Conservation (phyloP, 495 filamentous ascomycete genomes). For the Saxophila tyrrhenica region DNA sequence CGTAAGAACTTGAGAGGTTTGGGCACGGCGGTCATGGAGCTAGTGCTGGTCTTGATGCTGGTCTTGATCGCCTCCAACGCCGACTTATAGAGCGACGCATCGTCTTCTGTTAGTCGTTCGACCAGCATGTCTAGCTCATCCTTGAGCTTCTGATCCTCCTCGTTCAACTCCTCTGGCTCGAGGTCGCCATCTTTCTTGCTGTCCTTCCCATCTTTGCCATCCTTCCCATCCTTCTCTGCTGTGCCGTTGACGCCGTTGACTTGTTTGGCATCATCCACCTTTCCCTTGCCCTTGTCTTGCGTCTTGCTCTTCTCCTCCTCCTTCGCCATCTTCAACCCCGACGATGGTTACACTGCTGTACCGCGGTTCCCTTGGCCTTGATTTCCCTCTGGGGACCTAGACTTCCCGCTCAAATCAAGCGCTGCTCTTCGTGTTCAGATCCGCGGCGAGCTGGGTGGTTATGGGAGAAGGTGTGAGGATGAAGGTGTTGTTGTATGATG, state of each 20-base stretch:
- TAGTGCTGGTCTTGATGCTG: conserved; percentile 96
- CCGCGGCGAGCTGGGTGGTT: no score
- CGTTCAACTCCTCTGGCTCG: conserved; percentile 74
- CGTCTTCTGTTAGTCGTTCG: conserved; percentile 81
- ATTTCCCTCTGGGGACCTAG: neutral
- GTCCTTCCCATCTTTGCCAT: conserved; percentile 38
- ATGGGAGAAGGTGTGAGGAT: no score
- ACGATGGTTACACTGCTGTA: neutral
- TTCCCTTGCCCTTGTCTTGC: conserved; percentile 92
- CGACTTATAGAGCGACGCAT: conserved; percentile 78
- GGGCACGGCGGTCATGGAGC: conserved; percentile 97
- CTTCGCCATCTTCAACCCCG: conserved; percentile 62
- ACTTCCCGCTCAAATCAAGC: no score
- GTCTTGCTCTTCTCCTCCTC: conserved; percentile 69
- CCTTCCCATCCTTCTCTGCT: neutral
- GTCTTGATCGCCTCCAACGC: conserved; percentile 90
- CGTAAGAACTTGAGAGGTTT: conserved; percentile 97
- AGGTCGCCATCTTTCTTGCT: conserved; percentile 56
- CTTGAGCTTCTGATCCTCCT: conserved; percentile 97
- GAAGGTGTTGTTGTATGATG: neutral
- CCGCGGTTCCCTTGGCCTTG: neutral
- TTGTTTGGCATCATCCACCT: conserved; percentile 35
- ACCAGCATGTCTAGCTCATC: conserved; percentile 97
- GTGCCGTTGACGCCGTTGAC: conserved; percentile 14
- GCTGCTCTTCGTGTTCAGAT: no score